These are phyloP conservation scores for Pseudopyrenochaeta lycopersici DNA, from an alignment of 2,329 filamentous ascomycete species.

Conservation along the genomic window DNA sequence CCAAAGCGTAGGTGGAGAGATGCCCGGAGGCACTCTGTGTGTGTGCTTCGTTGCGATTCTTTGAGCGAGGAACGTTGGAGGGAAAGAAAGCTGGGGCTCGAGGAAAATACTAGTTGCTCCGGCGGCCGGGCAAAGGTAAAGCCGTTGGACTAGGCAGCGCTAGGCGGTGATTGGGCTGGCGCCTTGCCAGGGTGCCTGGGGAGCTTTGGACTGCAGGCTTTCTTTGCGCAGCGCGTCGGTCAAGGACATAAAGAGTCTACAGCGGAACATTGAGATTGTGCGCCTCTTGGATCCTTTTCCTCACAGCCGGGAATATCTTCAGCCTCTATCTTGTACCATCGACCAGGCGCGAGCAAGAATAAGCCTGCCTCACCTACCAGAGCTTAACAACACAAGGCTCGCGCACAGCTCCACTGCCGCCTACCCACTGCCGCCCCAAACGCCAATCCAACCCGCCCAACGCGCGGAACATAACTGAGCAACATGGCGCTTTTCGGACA, in stretches of 20 bases:
- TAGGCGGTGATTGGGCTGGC: constrained; percentile 36
- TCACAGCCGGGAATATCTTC: not conserved
- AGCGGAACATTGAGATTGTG: constrained; percentile 8
- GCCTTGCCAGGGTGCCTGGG: constrained; percentile 40
- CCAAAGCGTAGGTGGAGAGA: constrained; percentile 75
- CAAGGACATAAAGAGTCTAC: constrained; percentile 19
- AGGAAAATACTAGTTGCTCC: constrained; percentile 29
- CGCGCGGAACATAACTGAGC: constrained; percentile 6
- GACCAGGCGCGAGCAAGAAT: constrained; percentile 13
- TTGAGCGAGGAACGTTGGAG: constrained; percentile 88
- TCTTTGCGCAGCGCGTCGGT: constrained; percentile 25
- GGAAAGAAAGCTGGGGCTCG: constrained; percentile 27
- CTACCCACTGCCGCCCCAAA: constrained; percentile 9
- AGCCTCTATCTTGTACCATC: not conserved
- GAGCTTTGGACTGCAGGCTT: constrained; percentile 31
- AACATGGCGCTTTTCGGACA: constrained; percentile 71
- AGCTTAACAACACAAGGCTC: constrained; percentile 3
- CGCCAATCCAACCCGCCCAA: constrained; percentile 3
- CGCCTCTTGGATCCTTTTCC: not conserved
- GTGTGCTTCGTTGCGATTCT: constrained; percentile 99
- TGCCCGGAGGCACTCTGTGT: constrained; percentile 68
- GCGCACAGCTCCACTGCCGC: constrained; percentile 31
- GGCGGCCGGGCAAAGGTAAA: constrained; percentile 25
- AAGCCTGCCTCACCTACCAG: not conserved
- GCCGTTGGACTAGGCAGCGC: constrained; percentile 28